A percentile compares a stretch with the other conserved stretches of the same genome.
phyloP scores from a whole-genome alignment of 2,329 filamentous ascomycete genomes.

The Magnaporthiopsis rhizophila region DNA sequence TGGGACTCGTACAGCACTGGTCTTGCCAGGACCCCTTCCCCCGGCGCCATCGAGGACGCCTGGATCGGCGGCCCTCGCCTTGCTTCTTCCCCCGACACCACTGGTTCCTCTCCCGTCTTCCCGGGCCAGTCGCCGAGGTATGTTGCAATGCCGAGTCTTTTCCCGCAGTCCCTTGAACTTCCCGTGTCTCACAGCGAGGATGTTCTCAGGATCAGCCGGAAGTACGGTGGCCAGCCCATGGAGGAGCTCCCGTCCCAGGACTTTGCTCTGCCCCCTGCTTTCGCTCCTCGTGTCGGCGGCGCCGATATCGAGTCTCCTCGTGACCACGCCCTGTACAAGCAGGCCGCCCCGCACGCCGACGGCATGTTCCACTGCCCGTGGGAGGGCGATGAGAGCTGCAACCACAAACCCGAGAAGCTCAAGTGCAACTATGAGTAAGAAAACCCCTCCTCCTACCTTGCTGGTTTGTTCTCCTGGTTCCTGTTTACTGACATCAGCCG shows the following conservation, averaged over 20 bases:
- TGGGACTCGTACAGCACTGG: slow-evolving; percentile 46
- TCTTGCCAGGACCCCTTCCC: slow-evolving; percentile 43
- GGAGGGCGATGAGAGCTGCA: slow-evolving; percentile 63
- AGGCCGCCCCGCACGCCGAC: slow-evolving; percentile 54
- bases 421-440: slow-evolving; percentile 99
- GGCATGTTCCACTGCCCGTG: slow-evolving; percentile 92
- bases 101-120: slow-evolving; percentile 41
- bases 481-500: slow-evolving; percentile 12
- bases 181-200: slow-evolving; percentile 23
- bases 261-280: slow-evolving; percentile 31
- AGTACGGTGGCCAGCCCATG: slow-evolving; percentile 20
- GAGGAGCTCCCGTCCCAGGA: slow-evolving; percentile 20
- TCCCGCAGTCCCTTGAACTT: slow-evolving; percentile 11
- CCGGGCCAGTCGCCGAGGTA: slow-evolving; percentile 46
- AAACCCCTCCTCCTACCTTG: not conserved
- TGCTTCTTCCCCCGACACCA: slow-evolving; percentile 35
- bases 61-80: slow-evolving; percentile 30
- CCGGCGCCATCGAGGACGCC: slow-evolving; percentile 39
- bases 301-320: slow-evolving; percentile 34
- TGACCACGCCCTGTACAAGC: slow-evolving; percentile 65
- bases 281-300: slow-evolving; percentile 14
- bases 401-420: slow-evolving; percentile 87
- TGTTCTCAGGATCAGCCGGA: slow-evolving; percentile 28
- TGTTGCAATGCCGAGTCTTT: slow-evolving; percentile 21
- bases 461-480: slow-evolving; percentile 8